These are phyloP conservation scores for Hypoxylon fragiforme DNA, from an alignment of 495 filamentous ascomycete genomes.

Conservation along the genomic window DNA sequence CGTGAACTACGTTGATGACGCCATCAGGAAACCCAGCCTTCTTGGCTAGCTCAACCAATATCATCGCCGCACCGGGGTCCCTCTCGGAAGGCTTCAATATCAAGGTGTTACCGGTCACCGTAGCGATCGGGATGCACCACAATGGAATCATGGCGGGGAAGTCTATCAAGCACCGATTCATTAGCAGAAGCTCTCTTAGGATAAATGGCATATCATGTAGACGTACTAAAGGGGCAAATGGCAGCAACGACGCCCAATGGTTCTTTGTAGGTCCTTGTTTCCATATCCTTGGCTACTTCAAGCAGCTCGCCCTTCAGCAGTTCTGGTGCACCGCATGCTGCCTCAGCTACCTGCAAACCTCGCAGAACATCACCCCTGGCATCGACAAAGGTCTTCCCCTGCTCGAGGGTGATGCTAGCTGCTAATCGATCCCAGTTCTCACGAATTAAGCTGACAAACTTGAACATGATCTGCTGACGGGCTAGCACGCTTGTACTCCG, in stretches of 20 bases:
- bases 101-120: constrained; percentile 90
- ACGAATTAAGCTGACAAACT: constrained; percentile 85
- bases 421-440: constrained; percentile 95
- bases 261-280: constrained; percentile 90
- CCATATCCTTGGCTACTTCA: constrained; percentile 99
- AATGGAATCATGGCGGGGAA: constrained; percentile 99
- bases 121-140: constrained; percentile 95
- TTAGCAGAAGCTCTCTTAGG: constrained; percentile 15
- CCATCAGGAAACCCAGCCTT: constrained; percentile 94
- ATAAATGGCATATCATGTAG: background rate
- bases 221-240: constrained; percentile 97
- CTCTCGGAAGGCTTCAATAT: constrained; percentile 97
- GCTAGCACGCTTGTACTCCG: constrained; percentile 78
- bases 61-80: constrained; percentile 98
- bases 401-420: constrained; percentile 94
- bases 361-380: constrained; percentile 93
- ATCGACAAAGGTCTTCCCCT: constrained; percentile 98
- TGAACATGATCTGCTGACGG: constrained; percentile 97
- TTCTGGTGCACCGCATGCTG: constrained; percentile 90
- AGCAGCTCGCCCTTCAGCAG: constrained; percentile 92
- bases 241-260: constrained; percentile 93
- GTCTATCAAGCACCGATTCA: constrained; percentile 54
- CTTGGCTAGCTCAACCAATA: constrained; percentile 86
- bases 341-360: constrained; percentile 95
- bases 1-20: constrained; percentile 94